A percentile compares a stretch with the other conserved stretches of the same genome.
Conservation (phyloP, 2,329 filamentous ascomycete species). For the Chrysosporium keratinophilum region DNA sequence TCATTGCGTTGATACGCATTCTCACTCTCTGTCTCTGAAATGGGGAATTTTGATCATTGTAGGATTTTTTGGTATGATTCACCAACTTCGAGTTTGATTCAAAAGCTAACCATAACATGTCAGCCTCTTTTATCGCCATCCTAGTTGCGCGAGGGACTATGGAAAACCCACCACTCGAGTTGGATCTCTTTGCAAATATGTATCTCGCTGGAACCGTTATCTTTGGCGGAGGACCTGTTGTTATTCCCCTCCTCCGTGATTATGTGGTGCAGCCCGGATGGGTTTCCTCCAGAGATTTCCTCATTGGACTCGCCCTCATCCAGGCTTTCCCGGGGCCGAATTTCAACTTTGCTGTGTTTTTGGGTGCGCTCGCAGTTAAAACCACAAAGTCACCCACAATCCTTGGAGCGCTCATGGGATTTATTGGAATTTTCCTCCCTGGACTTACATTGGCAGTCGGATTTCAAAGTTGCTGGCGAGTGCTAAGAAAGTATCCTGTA, state of each 20-base stretch:
- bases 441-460: constrained; percentile 28
- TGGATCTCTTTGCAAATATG: constrained; percentile 59
- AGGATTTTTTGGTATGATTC: constrained; percentile 41
- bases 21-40: constrained; percentile 16
- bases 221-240: constrained; percentile 55
- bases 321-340: constrained; percentile 57
- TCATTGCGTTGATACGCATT: constrained; percentile 11
- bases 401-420: constrained; percentile 44
- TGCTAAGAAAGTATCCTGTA: constrained; percentile 37
- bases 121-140: constrained; percentile 46
- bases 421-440: constrained; percentile 35
- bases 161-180: constrained; percentile 37
- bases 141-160: constrained; percentile 42
- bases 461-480: constrained; percentile 46
- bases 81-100: constrained; percentile 1
- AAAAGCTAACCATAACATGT: constrained; percentile 9
- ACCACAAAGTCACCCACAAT: constrained; percentile 25
- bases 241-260: constrained; percentile 52
- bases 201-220: constrained; percentile 63
- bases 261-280: constrained; percentile 56
- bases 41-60: constrained; percentile 25
- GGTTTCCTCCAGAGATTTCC: constrained; percentile 60
- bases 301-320: constrained; percentile 61
- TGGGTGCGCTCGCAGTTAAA: constrained; percentile 43
- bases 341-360: constrained; percentile 45